Evolutionary conservation across 2,329 filamentous ascomycete species (phyloP), one percentile per base, ranked within the genome.

Genomic region (Cercospora sp.): DNA sequence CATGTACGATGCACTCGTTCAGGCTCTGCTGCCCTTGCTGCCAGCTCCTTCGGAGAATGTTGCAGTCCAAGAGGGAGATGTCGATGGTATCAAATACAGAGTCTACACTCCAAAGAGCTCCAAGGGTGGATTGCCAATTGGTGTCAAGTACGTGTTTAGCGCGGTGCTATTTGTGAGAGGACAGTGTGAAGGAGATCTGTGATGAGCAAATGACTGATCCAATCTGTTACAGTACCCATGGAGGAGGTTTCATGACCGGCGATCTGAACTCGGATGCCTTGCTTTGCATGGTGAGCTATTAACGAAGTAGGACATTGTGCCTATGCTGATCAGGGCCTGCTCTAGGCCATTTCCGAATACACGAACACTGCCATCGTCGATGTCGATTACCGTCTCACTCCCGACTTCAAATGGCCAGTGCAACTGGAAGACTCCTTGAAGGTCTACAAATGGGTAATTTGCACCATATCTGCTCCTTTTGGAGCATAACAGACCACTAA

Each of bases 371-470:
- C 66, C 3, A 66, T 75, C 5, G 66, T 83, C 8, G 81, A 81
- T 73, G 77, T 83, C 3, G 79, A 81, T 31, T 83, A 83, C 66
- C 75, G 80, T 69, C 76, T 84, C 16, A 80, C 82, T 2, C 83
- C 83, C 0, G 81, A 84, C 65, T 66, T 80, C 69, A 77, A 77
- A 16, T 85, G 83, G 71, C 83, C 83, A 5, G 77, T 77, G 1
- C 79, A 80, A 26, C 74, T 81, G 16, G 73, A 82, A 31, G 83
- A 84, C 69, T 83, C 67, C 33, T 58, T 74, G 68, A 72, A 71
- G 10, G 68, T 72, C 10, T 75, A 74, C 63, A 75, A 81, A 76
- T 84, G 81, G 81, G 79, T 81, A 64, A 12, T 45, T 65, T 3
- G 53, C n/a, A 3, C 23, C 7, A 36, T 13, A 12, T 13, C 8